Evolutionary conservation across 1,284 basidiomycete genomes (phyloP).

Genomic region (Sparassis latifolia): DNA sequence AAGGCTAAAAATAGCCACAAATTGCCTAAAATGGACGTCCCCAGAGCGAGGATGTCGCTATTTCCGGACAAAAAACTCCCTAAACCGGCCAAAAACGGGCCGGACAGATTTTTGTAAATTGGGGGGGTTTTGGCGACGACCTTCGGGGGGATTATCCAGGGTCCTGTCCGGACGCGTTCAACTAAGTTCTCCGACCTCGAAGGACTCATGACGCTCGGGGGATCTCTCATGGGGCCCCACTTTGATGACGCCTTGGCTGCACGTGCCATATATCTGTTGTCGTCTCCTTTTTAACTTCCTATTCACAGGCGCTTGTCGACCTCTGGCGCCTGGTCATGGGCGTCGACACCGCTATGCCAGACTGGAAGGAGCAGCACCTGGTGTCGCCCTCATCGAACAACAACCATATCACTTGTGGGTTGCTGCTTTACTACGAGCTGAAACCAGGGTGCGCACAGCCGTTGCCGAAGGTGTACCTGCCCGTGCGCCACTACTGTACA

Average conservation of each 20-base stretch:
- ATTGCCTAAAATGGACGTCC: too few relatives aligned
- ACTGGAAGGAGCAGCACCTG: background rate
- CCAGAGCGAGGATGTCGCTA: too few relatives aligned
- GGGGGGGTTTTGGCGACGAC: too few relatives aligned
- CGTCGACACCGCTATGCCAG: background rate
- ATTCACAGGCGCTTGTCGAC: background rate
- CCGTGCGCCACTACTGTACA: slow-evolving; percentile 2
- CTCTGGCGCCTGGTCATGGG: slow-evolving; percentile 1
- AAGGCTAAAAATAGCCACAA: too few relatives aligned
- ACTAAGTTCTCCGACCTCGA: background rate
- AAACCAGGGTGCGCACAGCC: background rate
- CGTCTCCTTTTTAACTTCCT: background rate
- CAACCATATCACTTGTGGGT: slow-evolving; percentile 1
- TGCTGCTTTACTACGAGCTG: slow-evolving; percentile 1
- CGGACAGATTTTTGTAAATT: too few relatives aligned
- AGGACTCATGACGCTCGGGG: slow-evolving; percentile 1
- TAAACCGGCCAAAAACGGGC: too few relatives aligned
- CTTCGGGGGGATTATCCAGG: too few relatives aligned
- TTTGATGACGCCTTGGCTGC: background rate
- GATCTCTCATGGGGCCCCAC: background rate
- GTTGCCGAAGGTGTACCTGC: slow-evolving; percentile 2
- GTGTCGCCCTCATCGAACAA: background rate
- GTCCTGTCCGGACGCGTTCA: background rate
- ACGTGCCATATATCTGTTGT: background rate
- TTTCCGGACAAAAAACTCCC: too few relatives aligned